phyloP scores from a whole-genome alignment of 2,329 filamentous ascomycete genomes.

The Pyrenophora graminea region DNA sequence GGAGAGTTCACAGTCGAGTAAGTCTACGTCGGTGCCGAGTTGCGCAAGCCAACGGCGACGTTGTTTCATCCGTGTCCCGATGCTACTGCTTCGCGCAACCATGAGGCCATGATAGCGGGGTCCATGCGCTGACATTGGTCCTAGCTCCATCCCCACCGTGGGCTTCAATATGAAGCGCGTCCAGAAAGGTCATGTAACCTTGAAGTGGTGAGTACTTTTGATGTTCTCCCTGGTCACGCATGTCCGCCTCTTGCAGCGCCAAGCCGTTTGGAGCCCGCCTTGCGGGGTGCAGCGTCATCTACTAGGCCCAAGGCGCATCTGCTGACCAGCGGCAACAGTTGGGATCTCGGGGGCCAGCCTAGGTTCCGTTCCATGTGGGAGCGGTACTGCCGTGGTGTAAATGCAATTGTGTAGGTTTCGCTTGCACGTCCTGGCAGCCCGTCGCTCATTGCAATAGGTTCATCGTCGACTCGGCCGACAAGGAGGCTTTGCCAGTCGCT shows the following conservation, averaged over 20 bases:
- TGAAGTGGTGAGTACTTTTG: slow-evolving; percentile 74
- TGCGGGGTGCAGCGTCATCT: slow-evolving; percentile 37
- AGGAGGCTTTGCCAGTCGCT: slow-evolving; percentile 76
- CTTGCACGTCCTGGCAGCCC: slow-evolving; percentile 14
- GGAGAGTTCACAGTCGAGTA: slow-evolving; percentile 99
- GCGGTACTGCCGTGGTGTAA: slow-evolving; percentile 94
- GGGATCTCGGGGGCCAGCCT: slow-evolving; percentile 97
- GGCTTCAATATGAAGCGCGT: slow-evolving; percentile 99
- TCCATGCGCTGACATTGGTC: slow-evolving; percentile 47
- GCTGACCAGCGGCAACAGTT: slow-evolving; percentile 59
- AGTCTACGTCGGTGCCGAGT: slow-evolving; percentile 51
- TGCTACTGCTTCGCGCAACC: slow-evolving; percentile 38
- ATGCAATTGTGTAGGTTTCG: slow-evolving; percentile 78
- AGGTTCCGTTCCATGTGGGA: slow-evolving; percentile 99
- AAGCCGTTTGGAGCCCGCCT: slow-evolving; percentile 38
- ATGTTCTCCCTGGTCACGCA: slow-evolving; percentile 41
- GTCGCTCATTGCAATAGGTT: slow-evolving; percentile 61
- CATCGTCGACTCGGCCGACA: slow-evolving; percentile 95
- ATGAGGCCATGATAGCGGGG: slow-evolving; percentile 28
- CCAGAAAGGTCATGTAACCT: slow-evolving; percentile 94
- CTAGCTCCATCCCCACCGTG: slow-evolving; percentile 94
- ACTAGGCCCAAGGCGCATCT: slow-evolving; percentile 33
- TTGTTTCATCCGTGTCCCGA: slow-evolving; percentile 33
- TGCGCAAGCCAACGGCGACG: slow-evolving; percentile 32
- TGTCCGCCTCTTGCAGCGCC: slow-evolving; percentile 43